Evolutionary conservation across 2,329 filamentous ascomycete genomes (phyloP).

Genomic region (Pyrenophora graminea): DNA sequence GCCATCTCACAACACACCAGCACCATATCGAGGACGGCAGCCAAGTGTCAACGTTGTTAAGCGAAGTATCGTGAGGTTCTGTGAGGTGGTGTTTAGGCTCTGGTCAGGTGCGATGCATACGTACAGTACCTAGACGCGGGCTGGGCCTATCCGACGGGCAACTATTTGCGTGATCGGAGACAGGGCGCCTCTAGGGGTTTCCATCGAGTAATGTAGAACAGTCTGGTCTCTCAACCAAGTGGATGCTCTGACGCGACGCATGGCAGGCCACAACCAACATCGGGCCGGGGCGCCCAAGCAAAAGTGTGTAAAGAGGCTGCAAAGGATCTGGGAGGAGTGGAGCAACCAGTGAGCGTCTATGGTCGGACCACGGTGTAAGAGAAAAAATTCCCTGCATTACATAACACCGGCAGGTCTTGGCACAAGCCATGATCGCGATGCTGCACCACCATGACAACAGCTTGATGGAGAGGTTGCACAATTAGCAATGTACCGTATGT

Average conservation of each 20-base stretch:
- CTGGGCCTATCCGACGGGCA: conserved; percentile 18
- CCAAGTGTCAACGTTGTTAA: conserved; percentile 21
- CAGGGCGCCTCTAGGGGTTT: conserved; percentile 12
- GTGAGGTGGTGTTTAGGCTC: conserved; percentile 16
- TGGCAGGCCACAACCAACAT: conserved; percentile 18
- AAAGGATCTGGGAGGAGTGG: conserved; percentile 29
- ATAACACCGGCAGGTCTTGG: conserved; percentile 35
- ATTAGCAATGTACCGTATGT: conserved; percentile 20
- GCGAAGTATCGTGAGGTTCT: conserved; percentile 33
- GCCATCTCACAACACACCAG: not conserved
- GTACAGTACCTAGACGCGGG: not conserved
- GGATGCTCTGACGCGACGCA: conserved; percentile 29
- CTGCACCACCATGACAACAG: conserved; percentile 18
- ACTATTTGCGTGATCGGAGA: conserved; percentile 8
- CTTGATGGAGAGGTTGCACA: conserved; percentile 23
- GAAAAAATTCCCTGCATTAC: conserved; percentile 38
- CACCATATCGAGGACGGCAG: conserved; percentile 12
- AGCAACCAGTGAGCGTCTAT: conserved; percentile 24
- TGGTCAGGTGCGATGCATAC: not conserved
- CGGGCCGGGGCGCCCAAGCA: conserved; percentile 24
- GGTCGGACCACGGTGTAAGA: conserved; percentile 21
- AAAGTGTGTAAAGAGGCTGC: conserved; percentile 31
- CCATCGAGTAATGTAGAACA: conserved; percentile 32
- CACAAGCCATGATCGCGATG: conserved; percentile 23
- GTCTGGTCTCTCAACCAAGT: conserved; percentile 38